Percentiles rank a stretch among this genome's conserved stretches.
These are phyloP conservation scores for Penicillium mononematosum DNA, from an alignment of 495 filamentous ascomycete genomes.

Conservation along the genomic window DNA sequence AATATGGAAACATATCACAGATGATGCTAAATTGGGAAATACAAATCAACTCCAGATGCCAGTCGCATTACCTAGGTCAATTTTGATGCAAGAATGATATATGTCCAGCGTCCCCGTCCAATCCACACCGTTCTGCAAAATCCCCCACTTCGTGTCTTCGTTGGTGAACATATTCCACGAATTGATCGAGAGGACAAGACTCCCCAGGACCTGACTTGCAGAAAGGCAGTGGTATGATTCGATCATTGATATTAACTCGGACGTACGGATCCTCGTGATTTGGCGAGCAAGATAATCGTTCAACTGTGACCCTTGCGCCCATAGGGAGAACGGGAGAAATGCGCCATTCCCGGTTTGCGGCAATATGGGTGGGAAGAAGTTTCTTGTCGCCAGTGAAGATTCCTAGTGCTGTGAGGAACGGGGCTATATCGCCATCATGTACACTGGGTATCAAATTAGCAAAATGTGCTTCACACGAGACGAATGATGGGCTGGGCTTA, in stretches of 20 bases:
- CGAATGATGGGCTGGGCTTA: slow-evolving; percentile 27
- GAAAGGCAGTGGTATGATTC: slow-evolving; percentile 50
- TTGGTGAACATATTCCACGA: slow-evolving; percentile 41
- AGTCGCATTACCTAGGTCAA: not conserved
- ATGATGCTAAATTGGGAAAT: no score
- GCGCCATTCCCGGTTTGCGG: slow-evolving; percentile 48
- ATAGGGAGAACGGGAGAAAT: slow-evolving; percentile 58
- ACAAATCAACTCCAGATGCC: no score
- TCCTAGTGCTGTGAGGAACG: slow-evolving; percentile 54
- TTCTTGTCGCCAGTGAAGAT: slow-evolving; percentile 47
- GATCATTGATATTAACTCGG: slow-evolving; percentile 60
- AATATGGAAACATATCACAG: no score
- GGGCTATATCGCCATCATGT: slow-evolving; percentile 60
- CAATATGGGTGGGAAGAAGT: slow-evolving; percentile 46
- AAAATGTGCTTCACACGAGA: not conserved
- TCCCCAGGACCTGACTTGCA: slow-evolving; percentile 52
- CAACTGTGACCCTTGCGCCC: slow-evolving; percentile 57
- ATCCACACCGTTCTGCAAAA: slow-evolving; percentile 34
- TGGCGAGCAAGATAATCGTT: slow-evolving; percentile 48
- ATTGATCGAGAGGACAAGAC: slow-evolving; percentile 51
- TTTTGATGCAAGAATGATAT: slow-evolving; percentile 34
- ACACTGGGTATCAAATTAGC: slow-evolving; percentile 37
- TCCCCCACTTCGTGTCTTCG: slow-evolving; percentile 30
- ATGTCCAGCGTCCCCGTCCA: slow-evolving; percentile 26
- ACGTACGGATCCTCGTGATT: slow-evolving; percentile 35